phyloP scores from a whole-genome alignment of 805 yeast species.

The Lachancea fermentati region DNA sequence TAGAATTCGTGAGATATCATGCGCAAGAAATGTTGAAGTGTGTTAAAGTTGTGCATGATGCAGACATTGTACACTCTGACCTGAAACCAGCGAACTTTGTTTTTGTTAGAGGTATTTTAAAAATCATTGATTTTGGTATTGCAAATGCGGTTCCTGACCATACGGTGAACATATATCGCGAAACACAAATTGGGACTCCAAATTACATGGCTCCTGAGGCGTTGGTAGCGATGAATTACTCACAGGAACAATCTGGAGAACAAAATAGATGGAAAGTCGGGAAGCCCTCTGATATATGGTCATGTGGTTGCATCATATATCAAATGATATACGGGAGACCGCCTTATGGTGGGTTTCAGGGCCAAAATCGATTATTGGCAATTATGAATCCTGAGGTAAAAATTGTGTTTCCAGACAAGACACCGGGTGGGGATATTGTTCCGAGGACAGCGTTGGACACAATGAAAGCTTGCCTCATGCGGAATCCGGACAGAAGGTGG shows the following conservation, averaged over 20 bases:
- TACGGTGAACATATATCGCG: slow-evolving; percentile 84
- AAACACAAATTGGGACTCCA: slow-evolving; percentile 90
- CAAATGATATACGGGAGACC: slow-evolving; percentile 94
- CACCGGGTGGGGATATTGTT: slow-evolving; percentile 55
- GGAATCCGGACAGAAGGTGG: slow-evolving; percentile 66
- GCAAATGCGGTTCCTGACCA: slow-evolving; percentile 93
- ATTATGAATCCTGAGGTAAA: slow-evolving; percentile 79
- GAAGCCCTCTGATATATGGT: slow-evolving; percentile 95
- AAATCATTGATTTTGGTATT: slow-evolving; percentile 91
- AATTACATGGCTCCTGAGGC: slow-evolving; percentile 99
- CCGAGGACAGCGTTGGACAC: slow-evolving; percentile 65
- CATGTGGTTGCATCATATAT: slow-evolving; percentile 92
- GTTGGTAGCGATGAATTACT: slow-evolving; percentile 49
- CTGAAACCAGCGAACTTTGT: slow-evolving; percentile 68
- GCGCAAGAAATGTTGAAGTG: slow-evolving; percentile 74
- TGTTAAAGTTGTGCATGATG: slow-evolving; percentile 79
- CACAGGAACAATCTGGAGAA: slow-evolving; percentile 21
- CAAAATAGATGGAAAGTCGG: slow-evolving; percentile 66
- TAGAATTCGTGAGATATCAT: slow-evolving; percentile 74
- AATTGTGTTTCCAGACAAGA: slow-evolving; percentile 58
- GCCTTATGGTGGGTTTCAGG: slow-evolving; percentile 77
- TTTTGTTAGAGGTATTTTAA: slow-evolving; percentile 75
- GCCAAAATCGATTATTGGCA: slow-evolving; percentile 73
- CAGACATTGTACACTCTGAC: slow-evolving; percentile 82
- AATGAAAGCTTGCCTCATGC: slow-evolving; percentile 62